phyloP scores from a whole-genome alignment of 1,139 yeast genomes.

The Wickerhamomyces sp. region DNA sequence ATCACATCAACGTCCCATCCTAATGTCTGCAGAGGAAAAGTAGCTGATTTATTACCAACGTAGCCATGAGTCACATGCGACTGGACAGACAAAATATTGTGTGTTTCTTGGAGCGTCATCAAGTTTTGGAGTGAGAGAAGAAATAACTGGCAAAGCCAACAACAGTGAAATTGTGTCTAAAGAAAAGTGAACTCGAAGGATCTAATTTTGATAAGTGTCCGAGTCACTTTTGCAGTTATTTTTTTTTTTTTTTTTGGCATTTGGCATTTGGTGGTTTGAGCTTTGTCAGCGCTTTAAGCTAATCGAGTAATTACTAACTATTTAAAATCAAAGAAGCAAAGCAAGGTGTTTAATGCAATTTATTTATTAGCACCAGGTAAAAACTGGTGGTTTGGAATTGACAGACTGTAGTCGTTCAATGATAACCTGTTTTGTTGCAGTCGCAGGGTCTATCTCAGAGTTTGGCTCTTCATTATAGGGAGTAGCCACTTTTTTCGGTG shows the following conservation, averaged over 20 bases:
- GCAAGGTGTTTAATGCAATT: too few species aligned
- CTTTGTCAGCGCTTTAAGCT: too few species aligned
- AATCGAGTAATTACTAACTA: too few species aligned
- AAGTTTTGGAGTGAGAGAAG: too few species aligned
- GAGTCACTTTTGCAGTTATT: too few species aligned
- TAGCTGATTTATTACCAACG: conserved; percentile 61
- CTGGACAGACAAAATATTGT: conserved; percentile 37
- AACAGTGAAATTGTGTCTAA: too few species aligned
- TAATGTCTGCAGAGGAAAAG: conserved; percentile 56
- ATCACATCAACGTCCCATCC: conserved; percentile 70
- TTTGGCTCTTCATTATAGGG: neutral
- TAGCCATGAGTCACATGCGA: conserved; percentile 70
- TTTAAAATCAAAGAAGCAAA: too few species aligned
- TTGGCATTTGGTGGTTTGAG: neutral
- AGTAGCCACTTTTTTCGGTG: neutral
- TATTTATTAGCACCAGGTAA: conserved; percentile 56
- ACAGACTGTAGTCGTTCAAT: conserved; percentile 61
- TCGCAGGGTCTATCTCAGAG: conserved; percentile 1
- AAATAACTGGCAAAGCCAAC: too few species aligned
- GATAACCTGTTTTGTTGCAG: conserved; percentile 40
- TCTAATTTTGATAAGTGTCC: too few species aligned
- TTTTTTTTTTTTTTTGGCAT: neutral
- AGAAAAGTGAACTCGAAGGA: too few species aligned
- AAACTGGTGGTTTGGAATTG: conserved; percentile 55
- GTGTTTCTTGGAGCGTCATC: conserved; percentile 8